Base-by-base conservation (phyloP, 306 rosid genomes). In the Luffa acutangula region DNA sequence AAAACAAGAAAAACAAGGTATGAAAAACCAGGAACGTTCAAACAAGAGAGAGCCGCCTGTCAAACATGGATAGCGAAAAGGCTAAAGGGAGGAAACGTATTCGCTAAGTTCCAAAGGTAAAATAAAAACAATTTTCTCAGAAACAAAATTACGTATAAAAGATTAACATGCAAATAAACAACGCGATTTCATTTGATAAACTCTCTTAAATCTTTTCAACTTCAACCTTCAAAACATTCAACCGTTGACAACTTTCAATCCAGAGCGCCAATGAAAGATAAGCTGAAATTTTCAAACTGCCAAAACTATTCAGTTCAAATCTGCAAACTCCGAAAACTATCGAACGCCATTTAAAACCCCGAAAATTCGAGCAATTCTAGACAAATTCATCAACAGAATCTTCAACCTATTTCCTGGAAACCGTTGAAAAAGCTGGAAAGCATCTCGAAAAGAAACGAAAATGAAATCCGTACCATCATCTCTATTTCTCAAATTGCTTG, bases 11-110 rank as follows among this genome's bases (percentile, higher is more conserved):
- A 45, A 11, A 13, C 0, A 12, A 45, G 9, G 57, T 45, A 71
- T 71, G 56, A 71, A 72, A 72, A 72, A 72, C 77, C 20, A 48
- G 57, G 59, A 48, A 52, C 77, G 2, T 48, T 72, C 42, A 72
- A 72, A 72, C 54, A 72, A 48, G 54, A 48, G 0, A 11, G 1
- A 6, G 54, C 77, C 4, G 53, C 43, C 59, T 48, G 42, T 51
- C 59, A 72, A 72, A 72, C 12, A 41, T 41, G 57, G 58, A 4
- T 1, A 43, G 17, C 9, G 36, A 67, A 69, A 41, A 10, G 1
- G 14, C 34, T 20, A 15, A 48, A 72, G 39, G 48, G 6, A 1
- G 12, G 20, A 21, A 33, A 72, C 49, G 42, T 21, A 72, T 71
- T 46, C 21, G 39, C 56, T 5, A 71, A 36, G 39, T 45, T 5